phyloP scores from a whole-genome alignment of 257 asterid genomes.

The Mitragyna speciosa region DNA sequence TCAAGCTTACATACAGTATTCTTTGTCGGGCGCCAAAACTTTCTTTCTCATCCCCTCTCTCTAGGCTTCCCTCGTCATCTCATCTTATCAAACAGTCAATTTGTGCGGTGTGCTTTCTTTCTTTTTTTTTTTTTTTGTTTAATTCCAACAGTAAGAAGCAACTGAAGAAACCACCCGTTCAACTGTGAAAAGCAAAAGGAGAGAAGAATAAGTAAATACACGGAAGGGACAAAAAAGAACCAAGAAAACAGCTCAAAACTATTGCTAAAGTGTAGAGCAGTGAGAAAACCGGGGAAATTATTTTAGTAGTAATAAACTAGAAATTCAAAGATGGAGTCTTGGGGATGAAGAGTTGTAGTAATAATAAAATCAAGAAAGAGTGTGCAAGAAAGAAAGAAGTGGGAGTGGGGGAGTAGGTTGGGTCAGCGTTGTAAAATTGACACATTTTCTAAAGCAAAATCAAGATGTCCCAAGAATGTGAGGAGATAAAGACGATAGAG shows the following conservation, averaged over 20 bases:
- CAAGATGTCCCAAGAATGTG: conserved; percentile 54
- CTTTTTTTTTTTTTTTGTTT: no score
- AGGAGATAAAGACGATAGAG: conserved; percentile 64
- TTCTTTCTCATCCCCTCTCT: conserved; percentile 12
- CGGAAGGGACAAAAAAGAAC: background rate
- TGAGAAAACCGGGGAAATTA: conserved; percentile 11
- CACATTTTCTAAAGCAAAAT: conserved; percentile 31
- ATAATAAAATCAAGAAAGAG: conserved; percentile 7
- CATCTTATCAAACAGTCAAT: conserved; percentile 37
- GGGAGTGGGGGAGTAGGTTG: conserved; percentile 4
- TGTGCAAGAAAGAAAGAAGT: conserved; percentile 18
- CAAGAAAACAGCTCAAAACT: background rate
- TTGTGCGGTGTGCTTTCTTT: conserved; percentile 28
- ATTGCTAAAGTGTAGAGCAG: background rate
- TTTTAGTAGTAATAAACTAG: background rate
- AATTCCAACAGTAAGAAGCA: conserved; percentile 17
- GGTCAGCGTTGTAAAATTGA: conserved; percentile 2
- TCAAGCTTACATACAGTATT: conserved; percentile 41
- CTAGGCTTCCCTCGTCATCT: conserved; percentile 32
- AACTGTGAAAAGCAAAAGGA: conserved; percentile 5
- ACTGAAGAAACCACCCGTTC: conserved; percentile 26
- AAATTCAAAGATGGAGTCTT: conserved; percentile 9
- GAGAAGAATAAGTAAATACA: background rate
- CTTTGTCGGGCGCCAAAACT: conserved; percentile 50
- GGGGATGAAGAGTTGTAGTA: background rate